Evolutionary conservation across 2,329 filamentous ascomycete genomes (phyloP).

Genomic region (Sclerotinia nivalis): DNA sequence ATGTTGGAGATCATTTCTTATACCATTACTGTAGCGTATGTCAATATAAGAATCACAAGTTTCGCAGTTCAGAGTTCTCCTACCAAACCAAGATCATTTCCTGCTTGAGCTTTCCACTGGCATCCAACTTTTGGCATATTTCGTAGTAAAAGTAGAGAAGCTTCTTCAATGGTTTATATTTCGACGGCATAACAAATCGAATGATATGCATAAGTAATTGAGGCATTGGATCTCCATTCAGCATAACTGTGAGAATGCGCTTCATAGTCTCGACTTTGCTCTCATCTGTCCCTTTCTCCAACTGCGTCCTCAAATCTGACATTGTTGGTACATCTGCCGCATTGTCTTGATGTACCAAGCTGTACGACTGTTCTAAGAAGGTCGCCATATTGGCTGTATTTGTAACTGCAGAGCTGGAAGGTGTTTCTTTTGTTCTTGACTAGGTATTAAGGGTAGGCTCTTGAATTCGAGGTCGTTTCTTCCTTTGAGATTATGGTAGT

Average conservation of each 20-base stretch:
- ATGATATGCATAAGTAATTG: constrained; percentile 99
- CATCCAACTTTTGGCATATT: constrained; percentile 94
- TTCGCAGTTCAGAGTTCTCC: constrained; percentile 32
- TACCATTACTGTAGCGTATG: constrained; percentile 74
- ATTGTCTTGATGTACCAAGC: constrained; percentile 97
- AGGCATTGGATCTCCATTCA: constrained; percentile 96
- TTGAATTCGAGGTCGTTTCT: constrained; percentile 27
- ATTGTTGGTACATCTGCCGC: constrained; percentile 85
- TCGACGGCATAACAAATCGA: constrained; percentile 98
- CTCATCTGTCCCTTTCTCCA: constrained; percentile 93
- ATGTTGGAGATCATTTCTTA: constrained; percentile 95
- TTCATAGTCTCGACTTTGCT: constrained; percentile 95
- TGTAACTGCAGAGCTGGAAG: constrained; percentile 28
- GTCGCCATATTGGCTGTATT: constrained; percentile 72
- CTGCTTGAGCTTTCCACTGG: constrained; percentile 92
- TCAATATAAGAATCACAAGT: not conserved
- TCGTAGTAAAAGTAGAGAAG: constrained; percentile 99
- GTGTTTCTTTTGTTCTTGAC: constrained; percentile 31
- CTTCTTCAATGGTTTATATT: constrained; percentile 96
- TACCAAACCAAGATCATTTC: constrained; percentile 99
- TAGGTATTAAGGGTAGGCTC: constrained; percentile 26
- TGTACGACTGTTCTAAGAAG: constrained; percentile 94
- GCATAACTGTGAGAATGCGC: constrained; percentile 93
- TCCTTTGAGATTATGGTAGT: constrained; percentile 24
- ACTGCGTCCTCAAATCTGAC: constrained; percentile 87